A percentile compares a stretch with the other conserved stretches of the same genome.
These are phyloP conservation scores for Hylodesmum podocarpum DNA, from an alignment of 306 rosid species.

Conservation along the genomic window DNA sequence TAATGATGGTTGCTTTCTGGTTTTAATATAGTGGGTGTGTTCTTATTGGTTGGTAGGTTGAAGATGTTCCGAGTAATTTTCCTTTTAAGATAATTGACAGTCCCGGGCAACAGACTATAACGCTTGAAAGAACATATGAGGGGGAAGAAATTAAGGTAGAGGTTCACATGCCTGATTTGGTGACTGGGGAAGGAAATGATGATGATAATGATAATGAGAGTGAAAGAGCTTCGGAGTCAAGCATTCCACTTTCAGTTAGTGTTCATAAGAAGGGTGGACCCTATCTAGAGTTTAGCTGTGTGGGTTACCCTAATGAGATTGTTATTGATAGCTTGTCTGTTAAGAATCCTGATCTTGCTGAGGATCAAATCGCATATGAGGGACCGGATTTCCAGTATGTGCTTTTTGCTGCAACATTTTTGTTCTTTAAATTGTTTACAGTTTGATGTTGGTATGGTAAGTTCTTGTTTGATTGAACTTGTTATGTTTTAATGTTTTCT, in stretches of 20 bases:
- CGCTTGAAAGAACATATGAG: conserved; percentile 67
- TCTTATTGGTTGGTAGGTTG: conserved; percentile 45
- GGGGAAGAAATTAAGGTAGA: conserved; percentile 77
- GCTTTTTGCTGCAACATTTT: neutral
- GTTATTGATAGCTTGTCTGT: conserved; percentile 66
- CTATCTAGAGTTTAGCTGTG: conserved; percentile 61
- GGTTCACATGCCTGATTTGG: conserved; percentile 90
- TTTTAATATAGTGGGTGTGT: neutral
- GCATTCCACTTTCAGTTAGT: conserved; percentile 68
- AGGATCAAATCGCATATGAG: conserved; percentile 73
- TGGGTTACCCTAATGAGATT: conserved; percentile 80
- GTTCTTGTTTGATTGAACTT: neutral
- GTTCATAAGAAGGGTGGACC: conserved; percentile 71
- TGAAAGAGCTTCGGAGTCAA: conserved; percentile 54
- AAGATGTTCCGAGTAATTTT: conserved; percentile 57
- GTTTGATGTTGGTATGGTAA: neutral
- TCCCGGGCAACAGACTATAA: conserved; percentile 61
- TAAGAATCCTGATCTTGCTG: conserved; percentile 60
- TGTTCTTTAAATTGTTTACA: neutral
- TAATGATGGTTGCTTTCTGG: neutral
- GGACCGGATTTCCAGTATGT: conserved; percentile 94
- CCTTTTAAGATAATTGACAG: conserved; percentile 74
- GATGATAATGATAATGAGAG: conserved; percentile 36
- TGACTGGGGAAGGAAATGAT: conserved; percentile 56
- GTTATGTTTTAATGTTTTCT: neutral